Percentiles rank a stretch among this genome's conserved stretches.
phyloP scores from a whole-genome alignment of 495 filamentous ascomycete species.

The Trichoderma gamsii region DNA sequence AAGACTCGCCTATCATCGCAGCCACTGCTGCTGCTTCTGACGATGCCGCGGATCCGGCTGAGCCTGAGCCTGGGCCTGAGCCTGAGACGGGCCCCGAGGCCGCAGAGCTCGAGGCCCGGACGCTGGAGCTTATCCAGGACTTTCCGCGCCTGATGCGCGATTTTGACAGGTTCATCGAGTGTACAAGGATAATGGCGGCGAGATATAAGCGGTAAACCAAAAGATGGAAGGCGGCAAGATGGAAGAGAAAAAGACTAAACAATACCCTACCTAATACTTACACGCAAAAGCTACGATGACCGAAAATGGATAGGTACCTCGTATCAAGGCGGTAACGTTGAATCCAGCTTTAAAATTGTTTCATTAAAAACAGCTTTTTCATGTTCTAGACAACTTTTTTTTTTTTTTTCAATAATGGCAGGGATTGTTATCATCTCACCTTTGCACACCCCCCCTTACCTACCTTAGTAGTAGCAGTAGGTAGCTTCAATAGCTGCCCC shows the following conservation, averaged over 20 bases:
- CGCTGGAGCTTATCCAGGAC: slow-evolving; percentile 14
- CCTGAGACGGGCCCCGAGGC: neutral
- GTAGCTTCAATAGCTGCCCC: too few species aligned
- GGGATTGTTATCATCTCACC: neutral
- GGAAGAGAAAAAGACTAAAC: neutral
- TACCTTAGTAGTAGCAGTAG: neutral
- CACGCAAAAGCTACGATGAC: too few species aligned
- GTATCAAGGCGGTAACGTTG: too few species aligned
- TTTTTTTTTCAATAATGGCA: neutral
- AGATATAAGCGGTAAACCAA: neutral
- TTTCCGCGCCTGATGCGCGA: slow-evolving; percentile 12
- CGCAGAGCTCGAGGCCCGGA: neutral
- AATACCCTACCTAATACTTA: neutral
- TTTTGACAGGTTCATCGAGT: slow-evolving; percentile 12
- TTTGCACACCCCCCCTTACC: neutral
- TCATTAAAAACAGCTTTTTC: neutral
- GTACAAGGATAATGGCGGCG: neutral
- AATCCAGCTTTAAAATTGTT: neutral
- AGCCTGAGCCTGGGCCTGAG: neutral
- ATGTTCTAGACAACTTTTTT: neutral
- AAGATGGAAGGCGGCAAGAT: neutral
- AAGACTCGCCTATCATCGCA: neutral
- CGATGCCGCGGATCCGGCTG: neutral
- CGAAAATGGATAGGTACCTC: too few species aligned
- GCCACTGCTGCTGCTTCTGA: neutral